These are phyloP conservation scores for Phytophthora kernoviae DNA, from an alignment of 352 stramenopile genomes.

Conservation along the genomic window DNA sequence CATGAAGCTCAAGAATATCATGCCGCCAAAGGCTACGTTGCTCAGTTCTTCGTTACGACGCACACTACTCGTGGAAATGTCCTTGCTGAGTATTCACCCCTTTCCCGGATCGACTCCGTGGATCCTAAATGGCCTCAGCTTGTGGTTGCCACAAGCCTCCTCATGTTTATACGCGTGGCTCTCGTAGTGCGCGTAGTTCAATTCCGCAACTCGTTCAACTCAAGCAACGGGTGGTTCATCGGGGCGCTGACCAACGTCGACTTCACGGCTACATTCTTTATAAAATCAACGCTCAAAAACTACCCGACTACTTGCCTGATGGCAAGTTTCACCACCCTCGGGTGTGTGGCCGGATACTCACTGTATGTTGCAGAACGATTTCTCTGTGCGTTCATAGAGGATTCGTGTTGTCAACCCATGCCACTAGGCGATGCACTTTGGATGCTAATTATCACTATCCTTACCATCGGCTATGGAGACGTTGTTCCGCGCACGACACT, in stretches of 20 bases:
- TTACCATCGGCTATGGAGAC: conserved; percentile 80
- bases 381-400: conserved; percentile 59
- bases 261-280: conserved; percentile 71
- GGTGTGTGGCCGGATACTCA: conserved; percentile 56
- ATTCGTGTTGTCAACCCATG: conserved; percentile 66
- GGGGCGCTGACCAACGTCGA: conserved; percentile 78
- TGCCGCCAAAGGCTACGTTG: conserved; percentile 68
- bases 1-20: conserved; percentile 85
- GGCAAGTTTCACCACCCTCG: conserved; percentile 42
- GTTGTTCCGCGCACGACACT: conserved; percentile 55
- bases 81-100: conserved; percentile 61
- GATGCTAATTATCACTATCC: conserved; percentile 71
- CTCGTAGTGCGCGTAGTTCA: conserved; percentile 64
- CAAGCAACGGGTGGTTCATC: conserved; percentile 85
- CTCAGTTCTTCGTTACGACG: conserved; percentile 60
- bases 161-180: conserved; percentile 65
- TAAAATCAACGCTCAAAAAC: conserved; percentile 82
- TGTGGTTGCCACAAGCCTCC: conserved; percentile 53
- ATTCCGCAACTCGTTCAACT: conserved; percentile 77
- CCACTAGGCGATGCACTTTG: conserved; percentile 57
- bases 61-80: conserved; percentile 53
- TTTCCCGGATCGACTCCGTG: conserved; percentile 68
- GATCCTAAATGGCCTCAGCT: conserved; percentile 69
- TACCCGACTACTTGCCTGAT: conserved; percentile 57
- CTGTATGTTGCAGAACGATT: conserved; percentile 77